Base-by-base conservation (phyloP, 306 rosid species). In the Alnus glutinosa region DNA sequence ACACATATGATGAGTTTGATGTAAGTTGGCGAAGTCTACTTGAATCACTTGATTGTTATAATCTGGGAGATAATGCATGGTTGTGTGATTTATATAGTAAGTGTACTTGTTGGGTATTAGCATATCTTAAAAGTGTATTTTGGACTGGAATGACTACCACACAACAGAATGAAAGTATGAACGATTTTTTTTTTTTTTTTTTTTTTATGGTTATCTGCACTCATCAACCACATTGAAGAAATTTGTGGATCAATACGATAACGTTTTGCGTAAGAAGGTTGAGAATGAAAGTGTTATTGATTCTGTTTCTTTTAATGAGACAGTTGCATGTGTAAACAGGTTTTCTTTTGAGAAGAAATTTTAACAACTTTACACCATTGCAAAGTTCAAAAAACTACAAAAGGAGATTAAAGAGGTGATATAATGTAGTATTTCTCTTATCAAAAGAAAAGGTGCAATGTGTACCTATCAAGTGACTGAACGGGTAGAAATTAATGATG, bases 101-200 rank as follows among this genome's bases (percentile, higher is more conserved):
- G 19, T 28, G 84, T 4, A 18, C n/a, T 9, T 47, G 11, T 14
- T 83, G 81, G 83, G 81, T 78, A 30, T 75, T 39, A 0, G 58
- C 34, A n/a, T 84, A 70, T 79, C 55, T 84, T 34, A 84, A 84
- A 37, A 71, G 28, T 23, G 37, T 2, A 23, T 84, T 84, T 71
- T 83, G 78, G 81, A 80, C 39, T 4, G 51, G 74, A 15, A 71
- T 84, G 81, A 80, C 81, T 9, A 79, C 73, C 28, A 23, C 71
- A 10, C 75, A 79, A 47, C 46, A 46, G 3, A 77, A 51, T 13
- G 76, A 79, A 66, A 54, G 75, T 14, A 36, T 68, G 44, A 13
- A 37, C 72, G 58, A 59, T 5, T 77, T 23, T 23, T 23, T 23
- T 71, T 8, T 82, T 77, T 5, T 77, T 23, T 23, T 23, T 23